Evolutionary conservation across 306 rosid genomes (phyloP).

Genomic region (Medicago arabica): DNA sequence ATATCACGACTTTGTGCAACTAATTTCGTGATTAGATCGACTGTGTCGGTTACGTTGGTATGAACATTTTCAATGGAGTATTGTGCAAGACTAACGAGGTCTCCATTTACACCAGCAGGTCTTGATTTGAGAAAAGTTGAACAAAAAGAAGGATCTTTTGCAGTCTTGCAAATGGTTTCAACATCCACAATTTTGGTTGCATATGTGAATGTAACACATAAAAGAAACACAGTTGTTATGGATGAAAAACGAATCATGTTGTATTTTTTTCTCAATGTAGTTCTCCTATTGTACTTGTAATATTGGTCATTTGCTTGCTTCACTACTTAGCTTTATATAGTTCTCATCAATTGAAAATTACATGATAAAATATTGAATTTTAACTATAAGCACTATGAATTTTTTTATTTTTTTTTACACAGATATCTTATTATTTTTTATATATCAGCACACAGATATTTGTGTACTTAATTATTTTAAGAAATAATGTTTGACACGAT

Average conservation of each 20-base stretch:
- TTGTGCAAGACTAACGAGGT: neutral
- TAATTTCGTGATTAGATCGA: neutral
- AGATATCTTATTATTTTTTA: too few species aligned
- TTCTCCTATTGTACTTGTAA: too few species aligned
- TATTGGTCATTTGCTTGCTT: too few species aligned
- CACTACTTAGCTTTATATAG: too few species aligned
- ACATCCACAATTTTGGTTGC: neutral
- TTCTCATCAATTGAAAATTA: too few species aligned
- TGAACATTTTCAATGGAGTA: neutral
- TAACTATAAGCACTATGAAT: too few species aligned
- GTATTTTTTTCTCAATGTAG: too few species aligned
- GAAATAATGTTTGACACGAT: too few species aligned
- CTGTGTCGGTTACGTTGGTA: neutral
- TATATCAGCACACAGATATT: too few species aligned
- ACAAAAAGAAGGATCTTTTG: neutral
- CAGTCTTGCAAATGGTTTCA: neutral
- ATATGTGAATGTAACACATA: neutral
- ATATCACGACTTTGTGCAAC: neutral
- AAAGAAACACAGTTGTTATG: neutral
- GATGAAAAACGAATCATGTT: neutral
- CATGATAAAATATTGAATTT: too few species aligned
- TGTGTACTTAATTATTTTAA: too few species aligned
- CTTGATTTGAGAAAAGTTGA: neutral
- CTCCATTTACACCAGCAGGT: neutral
- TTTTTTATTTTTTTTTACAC: too few species aligned